A percentile compares a stretch with the other conserved stretches of the same genome.
Conservation (phyloP, 73 alveolate species). For the Paramecium sonneborni region DNA sequence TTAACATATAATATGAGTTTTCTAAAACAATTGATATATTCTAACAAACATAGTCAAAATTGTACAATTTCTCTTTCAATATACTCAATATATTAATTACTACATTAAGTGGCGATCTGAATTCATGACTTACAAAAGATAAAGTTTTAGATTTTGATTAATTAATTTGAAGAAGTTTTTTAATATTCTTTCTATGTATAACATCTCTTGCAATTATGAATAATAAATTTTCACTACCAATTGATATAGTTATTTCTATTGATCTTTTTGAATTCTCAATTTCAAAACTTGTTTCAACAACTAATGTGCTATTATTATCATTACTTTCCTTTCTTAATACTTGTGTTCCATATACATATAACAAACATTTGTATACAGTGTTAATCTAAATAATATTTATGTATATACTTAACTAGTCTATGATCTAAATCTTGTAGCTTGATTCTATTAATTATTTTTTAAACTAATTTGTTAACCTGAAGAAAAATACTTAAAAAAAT, state of each 20-base stretch:
- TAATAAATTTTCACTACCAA: not conserved
- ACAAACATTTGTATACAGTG: not conserved
- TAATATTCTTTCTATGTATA: constrained; percentile 1
- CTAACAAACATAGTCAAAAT: not conserved
- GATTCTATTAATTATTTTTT: not conserved
- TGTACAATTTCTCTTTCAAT: not conserved
- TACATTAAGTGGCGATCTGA: constrained; percentile 54
- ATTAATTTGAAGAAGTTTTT: constrained; percentile 14
- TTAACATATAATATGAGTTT: constrained; percentile 50
- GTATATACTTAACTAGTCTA: not conserved
- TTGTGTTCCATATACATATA: not conserved
- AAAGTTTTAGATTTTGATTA: constrained; percentile 55
- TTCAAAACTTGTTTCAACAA: not conserved
- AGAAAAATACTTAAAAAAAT: not conserved
- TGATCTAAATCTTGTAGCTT: not conserved
- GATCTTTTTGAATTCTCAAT: not conserved
- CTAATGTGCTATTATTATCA: not conserved
- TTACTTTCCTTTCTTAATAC: not conserved
- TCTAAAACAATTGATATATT: constrained; percentile 46
- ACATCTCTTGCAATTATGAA: not conserved
- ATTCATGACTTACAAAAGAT: constrained; percentile 67
- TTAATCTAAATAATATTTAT: not conserved
- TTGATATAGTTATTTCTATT: not conserved
- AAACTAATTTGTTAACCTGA: not conserved
- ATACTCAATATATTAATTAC: constrained; percentile 34